A percentile compares a stretch with the other conserved stretches of the same genome.
Conservation (phyloP, 2,329 filamentous ascomycete species). For the Calcarisporium arbuscula region DNA sequence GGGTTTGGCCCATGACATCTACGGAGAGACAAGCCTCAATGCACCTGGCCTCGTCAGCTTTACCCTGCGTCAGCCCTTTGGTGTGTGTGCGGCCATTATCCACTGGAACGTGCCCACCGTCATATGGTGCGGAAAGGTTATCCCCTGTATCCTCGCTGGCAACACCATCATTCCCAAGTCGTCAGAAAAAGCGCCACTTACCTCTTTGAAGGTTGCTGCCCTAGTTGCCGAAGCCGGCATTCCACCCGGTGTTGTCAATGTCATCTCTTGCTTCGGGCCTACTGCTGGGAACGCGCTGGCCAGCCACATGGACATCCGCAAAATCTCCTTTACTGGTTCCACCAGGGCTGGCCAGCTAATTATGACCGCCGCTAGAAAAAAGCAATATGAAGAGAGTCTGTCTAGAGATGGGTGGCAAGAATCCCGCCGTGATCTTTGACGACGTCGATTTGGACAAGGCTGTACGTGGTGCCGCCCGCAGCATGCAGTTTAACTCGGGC, state of each 20-base stretch:
- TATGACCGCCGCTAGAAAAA: conserved; percentile 57
- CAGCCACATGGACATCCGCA: conserved; percentile 58
- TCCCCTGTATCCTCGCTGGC: conserved; percentile 56
- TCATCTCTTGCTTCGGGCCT: conserved; percentile 61
- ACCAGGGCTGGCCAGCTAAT: conserved; percentile 60
- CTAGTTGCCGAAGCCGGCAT: conserved; percentile 66
- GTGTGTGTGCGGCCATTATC: conserved; percentile 64
- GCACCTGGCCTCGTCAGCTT: conserved; percentile 40
- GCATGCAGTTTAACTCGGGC: conserved; percentile 47
- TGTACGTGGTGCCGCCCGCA: conserved; percentile 39
- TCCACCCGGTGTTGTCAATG: conserved; percentile 66
- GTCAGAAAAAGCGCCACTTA: conserved; percentile 56
- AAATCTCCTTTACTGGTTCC: conserved; percentile 69
- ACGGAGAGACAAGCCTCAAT: conserved; percentile 40
- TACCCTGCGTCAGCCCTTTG: conserved; percentile 58
- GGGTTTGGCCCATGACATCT: conserved; percentile 55
- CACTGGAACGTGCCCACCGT: conserved; percentile 65
- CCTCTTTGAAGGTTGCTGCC: conserved; percentile 53
- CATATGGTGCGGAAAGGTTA: conserved; percentile 44
- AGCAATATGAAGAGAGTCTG: conserved; percentile 52
- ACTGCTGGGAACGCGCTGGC: conserved; percentile 61
- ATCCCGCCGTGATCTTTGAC: conserved; percentile 51
- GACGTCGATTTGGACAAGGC: conserved; percentile 57
- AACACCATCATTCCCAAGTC: conserved; percentile 57
- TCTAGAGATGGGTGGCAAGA: conserved; percentile 55